Base-by-base conservation (phyloP, 1,284 basidiomycete genomes). In the Ceratobasidium papillatum region DNA sequence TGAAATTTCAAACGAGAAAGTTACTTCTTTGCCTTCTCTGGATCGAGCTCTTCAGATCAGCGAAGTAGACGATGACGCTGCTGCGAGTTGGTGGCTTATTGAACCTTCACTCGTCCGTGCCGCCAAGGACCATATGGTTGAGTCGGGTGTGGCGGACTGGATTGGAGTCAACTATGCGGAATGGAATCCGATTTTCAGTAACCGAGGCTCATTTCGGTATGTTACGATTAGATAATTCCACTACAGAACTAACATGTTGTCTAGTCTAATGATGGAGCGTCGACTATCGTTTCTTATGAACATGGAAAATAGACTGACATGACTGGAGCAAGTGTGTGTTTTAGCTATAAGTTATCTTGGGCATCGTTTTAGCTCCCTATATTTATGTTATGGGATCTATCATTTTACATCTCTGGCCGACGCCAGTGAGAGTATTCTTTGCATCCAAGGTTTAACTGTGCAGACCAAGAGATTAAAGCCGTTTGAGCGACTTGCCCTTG, bases 181-280 rank as follows among this genome's bases (percentile, higher is more conserved):
- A 30, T 66, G 64, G 64, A 52, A 52, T 43, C 64, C 64, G 9
- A 22, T 36, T 8, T 52, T 66, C 12, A 66, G 45, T 66, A 49
- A 66, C 30, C 45, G 64, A 14, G 64, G 64, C 11, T 49, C 27
- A 14, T 66, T 66, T 22, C 45, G 64, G 64, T 52, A 66, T 8
- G 64, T 52, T 19, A 11, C 11, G 25, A n/a, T 3, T 30, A 19
- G 12, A 25, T 3, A 22, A 11, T 30, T n/a, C 45, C 5, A 63
- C 14, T 30, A 11, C n/a, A 27, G n/a, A 41, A 38, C 34, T 38
- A 9, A 61, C n/a, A 27, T 30, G 19, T 30, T n/a, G 25, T 47
- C 4, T 19, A 66, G 64, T 12, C 25, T 66, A 3, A 66, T 66
- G 64, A 66, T 66, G 64, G 64, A 66, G 22, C 64, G 64, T 36